Conservation (phyloP, 2,329 filamentous ascomycete genomes). For the Fusarium buharicum region DNA sequence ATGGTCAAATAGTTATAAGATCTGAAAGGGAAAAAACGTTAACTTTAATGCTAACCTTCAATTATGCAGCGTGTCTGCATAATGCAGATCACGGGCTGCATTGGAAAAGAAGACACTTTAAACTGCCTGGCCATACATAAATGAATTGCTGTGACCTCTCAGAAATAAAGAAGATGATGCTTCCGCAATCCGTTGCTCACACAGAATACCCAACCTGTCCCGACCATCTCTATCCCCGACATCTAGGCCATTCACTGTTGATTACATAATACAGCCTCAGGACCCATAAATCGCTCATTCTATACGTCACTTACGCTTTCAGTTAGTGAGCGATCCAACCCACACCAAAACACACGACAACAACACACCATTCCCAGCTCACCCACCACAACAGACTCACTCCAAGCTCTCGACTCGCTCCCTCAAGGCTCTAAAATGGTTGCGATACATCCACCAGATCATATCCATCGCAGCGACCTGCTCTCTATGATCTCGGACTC, state of each 20-base stretch:
- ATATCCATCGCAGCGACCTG: slow-evolving; percentile 20
- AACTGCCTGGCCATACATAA: too few species aligned
- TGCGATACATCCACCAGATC: slow-evolving; percentile 12
- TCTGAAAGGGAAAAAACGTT: too few species aligned
- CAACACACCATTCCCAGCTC: slow-evolving; percentile 15
- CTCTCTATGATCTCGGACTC: slow-evolving; percentile 51
- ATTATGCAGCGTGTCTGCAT: too few species aligned
- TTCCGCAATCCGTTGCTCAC: too few species aligned
- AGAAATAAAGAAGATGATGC: too few species aligned
- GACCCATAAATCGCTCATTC: slow-evolving; percentile 29
- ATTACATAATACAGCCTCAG: slow-evolving; percentile 21
- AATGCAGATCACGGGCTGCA: too few species aligned
- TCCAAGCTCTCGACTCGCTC: not conserved
- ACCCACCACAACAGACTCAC: not conserved
- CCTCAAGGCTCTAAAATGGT: slow-evolving; percentile 5
- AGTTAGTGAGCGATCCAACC: not conserved
- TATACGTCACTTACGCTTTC: slow-evolving; percentile 8
- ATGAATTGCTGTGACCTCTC: too few species aligned
- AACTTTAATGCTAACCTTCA: too few species aligned
- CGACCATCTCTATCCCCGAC: too few species aligned
- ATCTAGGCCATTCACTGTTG: not conserved
- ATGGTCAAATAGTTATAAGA: too few species aligned
- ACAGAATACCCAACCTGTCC: too few species aligned
- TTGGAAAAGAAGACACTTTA: too few species aligned
- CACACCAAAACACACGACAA: not conserved